Evolutionary conservation across 805 yeast species (phyloP).

Genomic region (Pichia gijzeniarum): DNA sequence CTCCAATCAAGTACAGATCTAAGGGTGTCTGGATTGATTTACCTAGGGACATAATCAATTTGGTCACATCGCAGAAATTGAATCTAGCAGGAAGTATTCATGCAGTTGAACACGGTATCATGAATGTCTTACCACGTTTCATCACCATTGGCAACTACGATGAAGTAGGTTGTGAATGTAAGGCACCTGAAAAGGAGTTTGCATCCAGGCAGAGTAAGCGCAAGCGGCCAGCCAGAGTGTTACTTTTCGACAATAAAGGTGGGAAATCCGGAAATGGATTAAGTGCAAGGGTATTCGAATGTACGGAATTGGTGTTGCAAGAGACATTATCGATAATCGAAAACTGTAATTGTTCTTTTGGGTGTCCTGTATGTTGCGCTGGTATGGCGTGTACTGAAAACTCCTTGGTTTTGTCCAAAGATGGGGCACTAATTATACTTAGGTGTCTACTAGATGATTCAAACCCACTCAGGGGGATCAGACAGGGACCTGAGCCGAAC

Average conservation of each 20-base stretch:
- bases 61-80: constrained; percentile 50
- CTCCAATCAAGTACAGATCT: constrained; percentile 63
- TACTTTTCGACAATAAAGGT: constrained; percentile 79
- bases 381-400: constrained; percentile 75
- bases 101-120: constrained; percentile 88
- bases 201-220: constrained; percentile 66
- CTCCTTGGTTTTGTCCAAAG: constrained; percentile 77
- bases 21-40: constrained; percentile 93
- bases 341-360: constrained; percentile 60
- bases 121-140: constrained; percentile 69
- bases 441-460: constrained; percentile 52
- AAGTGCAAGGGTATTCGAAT: constrained; percentile 71
- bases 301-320: constrained; percentile 57
- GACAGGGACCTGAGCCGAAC: constrained; percentile 70
- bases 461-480: constrained; percentile 42
- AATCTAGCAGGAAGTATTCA: constrained; percentile 90
- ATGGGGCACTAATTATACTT: constrained; percentile 70
- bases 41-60: constrained; percentile 55
- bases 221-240: constrained; percentile 78
- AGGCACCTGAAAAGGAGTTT: constrained; percentile 95
- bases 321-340: constrained; percentile 54
- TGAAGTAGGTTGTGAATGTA: constrained; percentile 89
- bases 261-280: constrained; percentile 78
- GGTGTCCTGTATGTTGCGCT: constrained; percentile 85
- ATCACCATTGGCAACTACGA: constrained; percentile 60